phyloP scores from a whole-genome alignment of 257 asterid species.

The Plantago major region DNA sequence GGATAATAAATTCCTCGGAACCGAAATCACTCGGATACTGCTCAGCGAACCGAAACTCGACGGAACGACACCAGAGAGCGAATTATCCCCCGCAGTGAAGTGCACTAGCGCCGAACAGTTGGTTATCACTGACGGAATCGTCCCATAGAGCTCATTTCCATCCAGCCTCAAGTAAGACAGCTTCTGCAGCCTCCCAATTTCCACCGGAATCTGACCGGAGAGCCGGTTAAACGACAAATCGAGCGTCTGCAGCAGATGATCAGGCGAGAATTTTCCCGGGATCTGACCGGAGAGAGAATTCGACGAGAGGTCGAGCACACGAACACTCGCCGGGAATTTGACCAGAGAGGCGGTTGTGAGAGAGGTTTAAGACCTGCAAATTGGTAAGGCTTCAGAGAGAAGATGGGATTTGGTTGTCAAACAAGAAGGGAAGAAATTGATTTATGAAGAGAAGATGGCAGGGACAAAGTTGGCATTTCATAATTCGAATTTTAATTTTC shows the following conservation, averaged over 20 bases:
- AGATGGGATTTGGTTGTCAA: no score
- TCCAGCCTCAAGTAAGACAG: slow-evolving; percentile 60
- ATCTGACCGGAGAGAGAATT: slow-evolving; percentile 53
- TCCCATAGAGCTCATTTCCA: slow-evolving; percentile 49
- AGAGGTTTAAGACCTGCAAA: slow-evolving; percentile 50
- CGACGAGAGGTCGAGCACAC: slow-evolving; percentile 56
- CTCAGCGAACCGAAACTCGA: slow-evolving; percentile 47
- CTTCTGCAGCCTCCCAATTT: slow-evolving; percentile 44
- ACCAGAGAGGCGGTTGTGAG: slow-evolving; percentile 54
- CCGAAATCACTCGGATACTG: slow-evolving; percentile 49
- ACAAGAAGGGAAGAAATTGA: no score
- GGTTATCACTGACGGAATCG: slow-evolving; percentile 69
- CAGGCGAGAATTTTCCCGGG: slow-evolving; percentile 43
- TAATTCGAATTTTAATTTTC: no score
- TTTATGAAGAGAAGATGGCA: no score
- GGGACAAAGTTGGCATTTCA: no score
- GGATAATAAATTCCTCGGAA: slow-evolving; percentile 51
- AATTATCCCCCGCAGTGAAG: slow-evolving; percentile 57
- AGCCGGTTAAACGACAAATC: slow-evolving; percentile 57
- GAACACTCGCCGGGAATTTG: slow-evolving; percentile 31
- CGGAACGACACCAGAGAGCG: slow-evolving; percentile 67
- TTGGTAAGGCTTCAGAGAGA: slow-evolving; percentile 46
- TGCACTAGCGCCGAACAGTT: slow-evolving; percentile 69
- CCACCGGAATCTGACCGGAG: slow-evolving; percentile 59
- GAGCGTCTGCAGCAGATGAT: slow-evolving; percentile 49